Percentiles rank a stretch among this genome's conserved stretches.
These are phyloP conservation scores for Furcasterigmium furcatum DNA, from an alignment of 2,329 filamentous ascomycete genomes.

Conservation along the genomic window DNA sequence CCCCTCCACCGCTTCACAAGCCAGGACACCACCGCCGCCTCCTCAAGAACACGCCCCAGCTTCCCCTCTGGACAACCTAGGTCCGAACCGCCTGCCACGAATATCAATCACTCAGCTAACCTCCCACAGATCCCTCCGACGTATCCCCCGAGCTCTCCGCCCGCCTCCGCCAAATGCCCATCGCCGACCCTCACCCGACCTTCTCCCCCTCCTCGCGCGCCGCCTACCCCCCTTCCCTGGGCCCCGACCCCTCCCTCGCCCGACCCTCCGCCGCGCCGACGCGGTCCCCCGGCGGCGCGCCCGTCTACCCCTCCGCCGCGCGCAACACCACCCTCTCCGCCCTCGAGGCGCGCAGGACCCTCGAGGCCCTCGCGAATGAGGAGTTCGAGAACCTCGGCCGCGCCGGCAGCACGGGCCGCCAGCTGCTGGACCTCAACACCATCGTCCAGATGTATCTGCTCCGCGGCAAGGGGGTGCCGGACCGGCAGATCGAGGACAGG, in stretches of 20 bases:
- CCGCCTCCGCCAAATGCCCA: conserved; percentile 51
- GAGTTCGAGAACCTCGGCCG: conserved; percentile 40
- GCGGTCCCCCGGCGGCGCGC: conserved; percentile 17
- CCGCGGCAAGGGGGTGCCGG: conserved; percentile 32
- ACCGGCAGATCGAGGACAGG: conserved; percentile 40
- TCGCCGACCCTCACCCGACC: conserved; percentile 51
- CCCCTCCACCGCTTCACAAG: conserved; percentile 11
- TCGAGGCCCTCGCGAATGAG: conserved; percentile 39
- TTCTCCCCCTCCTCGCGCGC: conserved; percentile 50
- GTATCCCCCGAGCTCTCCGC: conserved; percentile 42
- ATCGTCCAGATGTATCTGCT: conserved; percentile 43
- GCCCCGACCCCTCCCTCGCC: conserved; percentile 44
- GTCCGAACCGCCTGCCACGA: conserved; percentile 17
- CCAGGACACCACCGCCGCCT: conserved; percentile 7
- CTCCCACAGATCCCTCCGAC: conserved; percentile 35
- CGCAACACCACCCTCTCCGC: conserved; percentile 45
- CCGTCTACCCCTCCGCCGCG: conserved; percentile 23
- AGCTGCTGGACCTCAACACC: conserved; percentile 45
- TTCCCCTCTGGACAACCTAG: conserved; percentile 21
- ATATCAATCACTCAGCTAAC: conserved; percentile 27
- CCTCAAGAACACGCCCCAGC: conserved; percentile 14
- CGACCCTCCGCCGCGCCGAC: conserved; percentile 25
- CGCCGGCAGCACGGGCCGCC: conserved; percentile 27
- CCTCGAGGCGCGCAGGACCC: conserved; percentile 41
- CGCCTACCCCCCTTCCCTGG: not conserved